phyloP scores from a whole-genome alignment of 2,329 filamentous ascomycete species.

The Meredithiella fracta region DNA sequence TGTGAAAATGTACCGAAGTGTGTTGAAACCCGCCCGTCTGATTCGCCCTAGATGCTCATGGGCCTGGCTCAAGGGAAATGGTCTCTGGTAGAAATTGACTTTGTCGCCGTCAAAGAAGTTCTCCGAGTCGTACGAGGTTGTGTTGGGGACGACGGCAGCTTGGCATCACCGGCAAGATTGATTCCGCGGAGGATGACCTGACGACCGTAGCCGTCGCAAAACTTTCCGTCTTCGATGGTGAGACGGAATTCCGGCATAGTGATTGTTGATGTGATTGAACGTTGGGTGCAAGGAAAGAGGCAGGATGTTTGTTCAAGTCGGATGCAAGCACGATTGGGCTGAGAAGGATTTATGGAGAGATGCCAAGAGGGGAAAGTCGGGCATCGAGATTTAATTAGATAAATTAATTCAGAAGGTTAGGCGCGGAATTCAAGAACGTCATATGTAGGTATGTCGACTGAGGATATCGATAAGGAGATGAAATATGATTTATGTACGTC shows the following conservation, averaged over 20 bases:
- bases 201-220: constrained; percentile 65
- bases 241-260: constrained; percentile 57
- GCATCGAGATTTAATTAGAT: neutral
- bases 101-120: constrained; percentile 86
- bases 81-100: constrained; percentile 74
- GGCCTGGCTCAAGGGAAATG: constrained; percentile 70
- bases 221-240: constrained; percentile 68
- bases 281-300: neutral
- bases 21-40: constrained; percentile 85
- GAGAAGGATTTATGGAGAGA: neutral
- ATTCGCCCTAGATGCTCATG: constrained; percentile 73
- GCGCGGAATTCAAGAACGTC: neutral
- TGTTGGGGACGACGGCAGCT: constrained; percentile 64
- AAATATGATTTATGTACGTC: neutral
- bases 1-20: constrained; percentile 89
- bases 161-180: constrained; percentile 81
- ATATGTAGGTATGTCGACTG: no score
- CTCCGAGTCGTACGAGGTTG: constrained; percentile 61
- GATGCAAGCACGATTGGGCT: neutral
- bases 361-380: neutral
- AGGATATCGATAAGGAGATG: neutral
- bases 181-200: constrained; percentile 85
- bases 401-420: neutral
- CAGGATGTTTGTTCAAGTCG: neutral
- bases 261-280: neutral